A percentile compares a stretch with the other conserved stretches of the same genome.
phyloP scores from a whole-genome alignment of 2,329 filamentous ascomycete genomes.

The Monilinia polystroma region DNA sequence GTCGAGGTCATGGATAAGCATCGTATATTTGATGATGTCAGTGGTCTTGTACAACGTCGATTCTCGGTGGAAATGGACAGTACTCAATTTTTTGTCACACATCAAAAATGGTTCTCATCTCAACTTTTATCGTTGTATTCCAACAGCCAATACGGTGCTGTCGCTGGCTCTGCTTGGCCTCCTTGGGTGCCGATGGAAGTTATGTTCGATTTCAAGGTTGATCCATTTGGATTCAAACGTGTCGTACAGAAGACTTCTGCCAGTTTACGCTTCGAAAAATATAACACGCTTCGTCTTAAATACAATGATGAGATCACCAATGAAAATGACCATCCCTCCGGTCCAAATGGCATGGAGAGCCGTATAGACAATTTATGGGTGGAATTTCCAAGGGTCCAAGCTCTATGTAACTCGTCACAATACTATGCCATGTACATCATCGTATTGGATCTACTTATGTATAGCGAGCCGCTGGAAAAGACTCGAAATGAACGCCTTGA shows the following conservation, averaged over 20 bases:
- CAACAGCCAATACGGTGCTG: conserved; percentile 86
- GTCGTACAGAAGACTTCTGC: conserved; percentile 97
- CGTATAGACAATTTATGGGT: conserved; percentile 97
- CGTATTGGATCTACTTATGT: conserved; percentile 90
- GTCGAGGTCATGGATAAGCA: conserved; percentile 98
- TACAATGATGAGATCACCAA: conserved; percentile 85
- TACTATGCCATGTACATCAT: conserved; percentile 99
- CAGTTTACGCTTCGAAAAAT: conserved; percentile 93
- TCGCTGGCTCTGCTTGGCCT: conserved; percentile 84
- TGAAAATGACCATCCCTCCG: conserved; percentile 53
- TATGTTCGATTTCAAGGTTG: conserved; percentile 93
- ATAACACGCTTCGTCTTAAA: conserved; percentile 94
- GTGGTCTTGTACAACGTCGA: conserved; percentile 88
- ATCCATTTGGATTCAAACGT: conserved; percentile 96
- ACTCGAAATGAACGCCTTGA: conserved; percentile 92
- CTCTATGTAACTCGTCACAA: conserved; percentile 94
- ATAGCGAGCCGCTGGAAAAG: conserved; percentile 95
- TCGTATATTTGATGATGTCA: conserved; percentile 86
- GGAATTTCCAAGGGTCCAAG: conserved; percentile 89
- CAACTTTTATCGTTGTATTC: conserved; percentile 90
- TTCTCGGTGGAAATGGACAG: conserved; percentile 97
- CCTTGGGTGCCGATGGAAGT: conserved; percentile 98
- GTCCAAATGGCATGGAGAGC: conserved; percentile 62
- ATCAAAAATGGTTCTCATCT: conserved; percentile 83
- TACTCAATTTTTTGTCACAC: conserved; percentile 96